Percentiles rank a stretch among this genome's conserved stretches.
These are phyloP conservation scores for Malassezia vespertilionis DNA, from an alignment of 1,284 basidiomycete species.

Conservation along the genomic window DNA sequence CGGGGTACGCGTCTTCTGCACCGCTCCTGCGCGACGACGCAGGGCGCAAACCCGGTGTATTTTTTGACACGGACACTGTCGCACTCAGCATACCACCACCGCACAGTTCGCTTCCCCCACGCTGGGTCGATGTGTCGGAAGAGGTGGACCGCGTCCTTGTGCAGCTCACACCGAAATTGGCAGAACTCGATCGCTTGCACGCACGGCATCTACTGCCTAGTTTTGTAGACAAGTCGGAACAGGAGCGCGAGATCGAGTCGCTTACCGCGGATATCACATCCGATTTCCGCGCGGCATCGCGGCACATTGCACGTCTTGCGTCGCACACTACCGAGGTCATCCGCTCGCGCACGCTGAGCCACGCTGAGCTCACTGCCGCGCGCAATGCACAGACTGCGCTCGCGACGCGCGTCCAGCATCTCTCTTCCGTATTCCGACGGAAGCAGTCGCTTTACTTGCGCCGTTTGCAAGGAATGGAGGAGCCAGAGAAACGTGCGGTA, in stretches of 20 bases:
- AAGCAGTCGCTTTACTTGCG: conserved; percentile 96
- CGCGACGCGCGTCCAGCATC: conserved; percentile 83
- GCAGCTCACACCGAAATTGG: conserved; percentile 28
- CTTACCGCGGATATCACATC: conserved; percentile 73
- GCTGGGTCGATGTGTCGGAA: conserved; percentile 42
- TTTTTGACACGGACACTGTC: conserved; percentile 19
- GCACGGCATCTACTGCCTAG: conserved; percentile 90
- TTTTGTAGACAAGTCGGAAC: conserved; percentile 81
- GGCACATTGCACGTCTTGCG: conserved; percentile 29
- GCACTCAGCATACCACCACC: conserved; percentile 38
- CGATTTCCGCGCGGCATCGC: conserved; percentile 33
- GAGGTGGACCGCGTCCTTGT: conserved; percentile 30
- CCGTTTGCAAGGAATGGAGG: conserved; percentile 57
- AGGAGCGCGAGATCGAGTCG: conserved; percentile 84
- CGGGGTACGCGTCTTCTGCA: conserved; percentile 32
- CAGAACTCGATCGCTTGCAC: conserved; percentile 79
- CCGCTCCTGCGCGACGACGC: conserved; percentile 42
- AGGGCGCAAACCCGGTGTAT: conserved; percentile 27
- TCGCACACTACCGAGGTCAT: conserved; percentile 49
- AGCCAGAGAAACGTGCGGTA: conserved; percentile 25
- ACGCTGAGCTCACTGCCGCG: conserved; percentile 52
- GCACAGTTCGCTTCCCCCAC: conserved; percentile 30
- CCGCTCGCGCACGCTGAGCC: conserved; percentile 19
- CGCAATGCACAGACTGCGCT: conserved; percentile 94
- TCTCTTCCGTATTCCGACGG: conserved; percentile 85